Conservation (phyloP, 345 rosid genomes). For the Adansonia digitata region DNA sequence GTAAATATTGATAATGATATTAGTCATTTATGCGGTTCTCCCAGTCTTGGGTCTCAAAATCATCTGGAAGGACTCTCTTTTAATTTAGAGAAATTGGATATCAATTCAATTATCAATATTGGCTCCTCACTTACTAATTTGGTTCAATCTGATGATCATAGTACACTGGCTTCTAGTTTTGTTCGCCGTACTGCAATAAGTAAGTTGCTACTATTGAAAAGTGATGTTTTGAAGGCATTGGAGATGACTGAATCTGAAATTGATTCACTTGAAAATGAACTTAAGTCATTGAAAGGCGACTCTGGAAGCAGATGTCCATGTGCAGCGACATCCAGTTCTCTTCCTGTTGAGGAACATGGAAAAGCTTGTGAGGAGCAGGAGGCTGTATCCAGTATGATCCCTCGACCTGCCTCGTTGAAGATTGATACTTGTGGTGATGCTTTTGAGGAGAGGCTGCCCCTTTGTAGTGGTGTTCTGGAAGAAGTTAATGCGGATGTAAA, state of each 20-base stretch:
- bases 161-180: slow-evolving; percentile 50
- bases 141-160: slow-evolving; percentile 59
- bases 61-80: slow-evolving; percentile 44
- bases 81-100: slow-evolving; percentile 70
- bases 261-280: slow-evolving; percentile 77
- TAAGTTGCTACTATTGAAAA: slow-evolving; percentile 58
- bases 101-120: slow-evolving; percentile 41
- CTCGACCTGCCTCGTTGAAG: slow-evolving; percentile 43
- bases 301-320: slow-evolving; percentile 25
- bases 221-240: slow-evolving; percentile 56
- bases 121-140: slow-evolving; percentile 54
- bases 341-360: slow-evolving; percentile 20
- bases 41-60: slow-evolving; percentile 48
- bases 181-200: slow-evolving; percentile 45
- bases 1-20: slow-evolving; percentile 37
- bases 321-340: slow-evolving; percentile 32
- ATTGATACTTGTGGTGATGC: slow-evolving; percentile 36
- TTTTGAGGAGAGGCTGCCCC: slow-evolving; percentile 24
- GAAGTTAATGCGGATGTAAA: slow-evolving; percentile 33
- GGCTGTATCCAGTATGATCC: slow-evolving; percentile 19
- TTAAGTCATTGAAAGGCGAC: slow-evolving; percentile 42
- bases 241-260: slow-evolving; percentile 82
- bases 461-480: slow-evolving; percentile 34
- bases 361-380: slow-evolving; percentile 29
- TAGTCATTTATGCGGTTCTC: slow-evolving; percentile 56